phyloP scores from a whole-genome alignment of 805 yeast species.

The Brettanomyces bruxellensis region DNA sequence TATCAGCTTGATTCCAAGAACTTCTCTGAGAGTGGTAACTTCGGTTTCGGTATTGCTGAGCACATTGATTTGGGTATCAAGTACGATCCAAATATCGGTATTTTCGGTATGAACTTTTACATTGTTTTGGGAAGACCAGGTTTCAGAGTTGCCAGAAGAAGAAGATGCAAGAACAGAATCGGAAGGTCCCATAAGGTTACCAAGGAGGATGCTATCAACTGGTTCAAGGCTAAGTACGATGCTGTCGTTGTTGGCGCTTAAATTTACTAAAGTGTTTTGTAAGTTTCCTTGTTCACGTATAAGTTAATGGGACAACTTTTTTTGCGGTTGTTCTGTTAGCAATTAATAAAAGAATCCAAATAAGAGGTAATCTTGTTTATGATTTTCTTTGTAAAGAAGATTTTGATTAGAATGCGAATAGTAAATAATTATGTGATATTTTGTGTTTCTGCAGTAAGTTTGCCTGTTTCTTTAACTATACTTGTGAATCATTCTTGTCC shows the following conservation, averaged over 20 bases:
- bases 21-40: slow-evolving; percentile 99
- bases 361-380: neutral
- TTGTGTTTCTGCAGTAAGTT: no score
- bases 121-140: slow-evolving; percentile 99
- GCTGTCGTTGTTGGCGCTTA: slow-evolving; percentile 82
- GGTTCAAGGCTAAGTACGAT: slow-evolving; percentile 99
- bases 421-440: no score
- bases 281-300: neutral
- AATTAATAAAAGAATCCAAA: neutral
- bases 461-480: no score
- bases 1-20: slow-evolving; percentile 90
- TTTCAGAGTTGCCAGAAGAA: slow-evolving; percentile 97
- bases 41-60: slow-evolving; percentile 99
- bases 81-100: slow-evolving; percentile 99
- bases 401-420: neutral
- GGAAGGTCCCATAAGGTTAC: slow-evolving; percentile 90
- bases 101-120: slow-evolving; percentile 99
- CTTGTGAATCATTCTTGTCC: no score
- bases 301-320: no score
- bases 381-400: neutral
- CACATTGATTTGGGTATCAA: slow-evolving; percentile 99
- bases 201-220: slow-evolving; percentile 89
- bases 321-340: no score
- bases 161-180: slow-evolving; percentile 81
- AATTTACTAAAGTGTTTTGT: slow-evolving; percentile 32